Percentiles rank a stretch among this genome's conserved stretches.
These are phyloP conservation scores for Coemansia sp. DNA, from an alignment of 192 early-diverging fungal species.

Conservation along the genomic window DNA sequence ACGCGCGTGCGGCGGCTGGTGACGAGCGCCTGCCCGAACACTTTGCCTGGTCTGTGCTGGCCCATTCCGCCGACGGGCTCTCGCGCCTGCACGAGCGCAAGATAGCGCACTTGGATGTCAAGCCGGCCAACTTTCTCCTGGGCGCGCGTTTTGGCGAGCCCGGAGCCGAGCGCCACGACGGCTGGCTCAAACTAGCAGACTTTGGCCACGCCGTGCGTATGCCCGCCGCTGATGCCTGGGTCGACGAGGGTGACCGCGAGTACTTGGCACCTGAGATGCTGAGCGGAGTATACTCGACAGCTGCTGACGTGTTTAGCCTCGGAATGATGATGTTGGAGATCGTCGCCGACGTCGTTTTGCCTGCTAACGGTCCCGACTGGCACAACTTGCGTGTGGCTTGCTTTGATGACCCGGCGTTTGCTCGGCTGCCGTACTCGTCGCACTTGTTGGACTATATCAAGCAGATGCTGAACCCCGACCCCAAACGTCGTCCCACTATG, in stretches of 20 bases:
- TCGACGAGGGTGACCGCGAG: conserved; percentile 86
- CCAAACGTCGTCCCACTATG: conserved; percentile 61
- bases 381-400: conserved; percentile 80
- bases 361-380: conserved; percentile 89
- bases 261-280: conserved; percentile 93
- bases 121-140: conserved; percentile 88
- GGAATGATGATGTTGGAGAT: conserved; percentile 92
- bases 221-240: conserved; percentile 31
- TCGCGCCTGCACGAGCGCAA: conserved; percentile 70
- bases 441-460: conserved; percentile 67
- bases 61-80: conserved; percentile 61
- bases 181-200: conserved; percentile 84
- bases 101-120: conserved; percentile 89
- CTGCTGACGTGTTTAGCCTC: conserved; percentile 92
- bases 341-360: conserved; percentile 80
- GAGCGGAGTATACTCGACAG: conserved; percentile 67
- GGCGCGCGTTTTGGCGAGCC: conserved; percentile 29
- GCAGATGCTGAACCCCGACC: conserved; percentile 68
- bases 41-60: conserved; percentile 72
- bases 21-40: conserved; percentile 56
- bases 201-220: conserved; percentile 78
- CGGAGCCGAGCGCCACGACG: conserved; percentile 50
- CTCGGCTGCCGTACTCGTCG: conserved; percentile 52
- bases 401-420: conserved; percentile 64
- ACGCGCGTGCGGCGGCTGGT: conserved; percentile 17